Evolutionary conservation across 331 rosid species (phyloP).

Genomic region (Acacia pycnantha): DNA sequence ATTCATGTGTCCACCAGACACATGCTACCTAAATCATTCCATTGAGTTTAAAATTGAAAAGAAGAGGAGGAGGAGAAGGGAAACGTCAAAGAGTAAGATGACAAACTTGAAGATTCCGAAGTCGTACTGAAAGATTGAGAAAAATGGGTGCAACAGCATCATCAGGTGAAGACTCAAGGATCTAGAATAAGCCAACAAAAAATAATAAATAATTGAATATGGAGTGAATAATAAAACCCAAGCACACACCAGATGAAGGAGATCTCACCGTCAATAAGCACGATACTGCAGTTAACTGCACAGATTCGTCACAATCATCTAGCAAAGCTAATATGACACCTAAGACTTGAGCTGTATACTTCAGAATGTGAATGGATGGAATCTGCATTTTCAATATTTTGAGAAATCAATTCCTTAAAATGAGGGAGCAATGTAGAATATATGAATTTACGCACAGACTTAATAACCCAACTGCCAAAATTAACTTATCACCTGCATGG

Average conservation of each 20-base stretch:
- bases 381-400: slow-evolving; percentile 58
- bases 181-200: slow-evolving; percentile 45
- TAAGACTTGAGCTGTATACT: slow-evolving; percentile 78
- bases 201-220: slow-evolving; percentile 30
- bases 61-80: background rate
- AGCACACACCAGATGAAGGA: slow-evolving; percentile 11
- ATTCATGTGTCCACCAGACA: background rate
- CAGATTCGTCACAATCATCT: slow-evolving; percentile 87
- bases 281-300: slow-evolving; percentile 90
- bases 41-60: slow-evolving; percentile 12
- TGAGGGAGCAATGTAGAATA: background rate
- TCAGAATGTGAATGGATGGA: slow-evolving; percentile 74
- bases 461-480: slow-evolving; percentile 16
- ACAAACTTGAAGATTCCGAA: slow-evolving; percentile 89
- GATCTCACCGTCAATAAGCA: slow-evolving; percentile 77
- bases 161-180: slow-evolving; percentile 79
- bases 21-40: background rate
- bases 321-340: slow-evolving; percentile 92
- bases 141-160: slow-evolving; percentile 89
- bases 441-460: slow-evolving; percentile 4
- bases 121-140: slow-evolving; percentile 79
- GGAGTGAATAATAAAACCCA: slow-evolving; percentile 3
- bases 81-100: slow-evolving; percentile 22
- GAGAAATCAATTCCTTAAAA: slow-evolving; percentile 23
- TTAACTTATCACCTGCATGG: slow-evolving; percentile 10